Base-by-base conservation (phyloP, 441 rosid species). In the Macaranga tanarius region DNA sequence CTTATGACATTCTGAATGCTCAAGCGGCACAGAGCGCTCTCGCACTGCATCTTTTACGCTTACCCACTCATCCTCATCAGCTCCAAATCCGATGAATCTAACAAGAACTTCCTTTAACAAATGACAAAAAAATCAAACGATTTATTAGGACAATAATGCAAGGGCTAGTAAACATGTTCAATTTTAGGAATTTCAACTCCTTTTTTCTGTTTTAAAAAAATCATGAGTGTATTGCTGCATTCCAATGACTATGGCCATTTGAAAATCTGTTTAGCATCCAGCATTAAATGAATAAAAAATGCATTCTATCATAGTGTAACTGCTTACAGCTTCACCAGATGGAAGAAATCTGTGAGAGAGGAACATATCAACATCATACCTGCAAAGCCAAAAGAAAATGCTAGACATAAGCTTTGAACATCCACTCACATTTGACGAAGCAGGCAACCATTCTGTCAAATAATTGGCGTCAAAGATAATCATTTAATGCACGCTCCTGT, bases 41-140 rank as follows among this genome's bases (percentile, higher is more conserved):
- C 92, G 83, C 48, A 88, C 83, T 4, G 82, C 85, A 51, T 73
- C 80, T 76, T 84, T 85, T 10, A 86, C 68, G 66, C 81, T 83
- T 47, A 88, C 74, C 92, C 92, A 86, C 71, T 90, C 95, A 75
- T 90, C 92, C 61, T 90, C 92, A 66, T 84, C 86, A 7, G 89
- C 84, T 23, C 95, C 92, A 73, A 81, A 88, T 79, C 92, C 95
- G 59, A 81, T 77, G 77, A 83, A 90, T 85, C 95, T 85, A 62
- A 85, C 90, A 75, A 71, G 87, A 72, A 84, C 89, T 82, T 90
- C 90, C 92, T 89, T 82, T 78, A 87, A 71, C 45, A 77, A 74
- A 75, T 54, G 59, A 79, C 66, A 80, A 65, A 68, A 52, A 63
- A 44, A 73, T 73, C 74, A 75, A 75, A 67, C 63, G 61, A 58